Evolutionary conservation across 75 land plant species (phyloP), one percentile per base, ranked within the genome.

Genomic region (Selaginella tamariscina): DNA sequence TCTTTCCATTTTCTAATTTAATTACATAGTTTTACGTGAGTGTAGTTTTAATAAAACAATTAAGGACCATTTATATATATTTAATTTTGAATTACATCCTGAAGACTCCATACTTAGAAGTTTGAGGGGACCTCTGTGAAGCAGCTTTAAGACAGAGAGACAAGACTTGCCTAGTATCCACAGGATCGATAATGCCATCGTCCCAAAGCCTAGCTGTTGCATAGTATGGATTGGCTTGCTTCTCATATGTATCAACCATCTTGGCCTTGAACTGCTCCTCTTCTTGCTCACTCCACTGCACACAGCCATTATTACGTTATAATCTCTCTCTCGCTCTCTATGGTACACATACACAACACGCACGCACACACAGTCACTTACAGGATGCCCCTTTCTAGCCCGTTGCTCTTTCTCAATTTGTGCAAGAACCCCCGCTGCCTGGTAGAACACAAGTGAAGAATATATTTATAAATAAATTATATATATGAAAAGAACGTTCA

Each of bases 131-230:
- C 27, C 70, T 75, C 32, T 86, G 86, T 54, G 68, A 60, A 30
- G 88, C 70, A 56, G 98, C 96, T 32, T 87, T 80, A 0, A 94
- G 71, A 62, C 88, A 83, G 2, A 94, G 75, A 54, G 88, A 88
- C 54, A 94, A 60, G 29, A 94, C 78, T 67, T 79, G 86, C 33
- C 98, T 77, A 2, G 98, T 89, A 67, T 94, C 98, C 63, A 85
- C 88, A 0, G 98, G 98, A 64, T 94, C 96, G 26, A 94, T 87
- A 2, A 94, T 83, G 70, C 98, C 98, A 70, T 94, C 98, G 64
- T 94, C 98, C 98, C 98, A 94, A 1, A 94, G 79, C 72, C 98
- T 82, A 30, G 96, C 91, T 68, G 91, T 94, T 22, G 98, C 81
- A 76, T 82, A 94, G 60, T 89, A 94, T 5, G 98, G 79, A 70